Evolutionary conservation across 1,139 yeast species (phyloP), one percentile per base, ranked within the genome.

Genomic region (Blastobotrys serpentis): DNA sequence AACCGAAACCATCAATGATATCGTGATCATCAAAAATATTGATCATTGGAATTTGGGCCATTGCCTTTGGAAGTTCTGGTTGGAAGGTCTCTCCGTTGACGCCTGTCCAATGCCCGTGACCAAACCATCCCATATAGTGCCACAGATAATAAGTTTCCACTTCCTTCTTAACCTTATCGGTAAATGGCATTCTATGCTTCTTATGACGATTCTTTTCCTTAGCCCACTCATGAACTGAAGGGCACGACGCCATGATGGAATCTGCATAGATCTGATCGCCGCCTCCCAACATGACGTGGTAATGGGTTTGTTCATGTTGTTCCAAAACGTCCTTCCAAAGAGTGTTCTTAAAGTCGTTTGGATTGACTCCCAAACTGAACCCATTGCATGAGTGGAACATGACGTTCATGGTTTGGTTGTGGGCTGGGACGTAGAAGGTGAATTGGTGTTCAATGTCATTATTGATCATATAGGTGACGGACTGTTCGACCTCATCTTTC

Each of bases 191-290:
- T 2, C 59, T 59, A 19, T 65, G 60, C 58, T 81, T 82, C 55
- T 72, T 73, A 56, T 72, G 52, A 34, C 77, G 71, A 55, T 76
- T 77, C 40, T 70, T 72, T 53, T 77, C 80, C 26, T 70, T 63
- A 39, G 81, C 67, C 97, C 97, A 90, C 37, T 78, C 66, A 52
- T 75, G 69, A 57, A 61, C 56, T 21, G 56, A 53, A 4, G 84
- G 79, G 38, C 80, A 74, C 32, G 77, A 59, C 22, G 57, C 60
- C 63, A 84, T 86, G 57, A 92, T 81, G 2, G 89, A 75, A 67
- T 92, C 98, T 50, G 90, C 82, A 66, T 92, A 92, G 47, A 92
- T 77, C 69, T 92, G 98, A 66, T 92, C 98, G 29, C 98, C 98
- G 44, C 98, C 98, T 17, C 98, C 98, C 38, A 90, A 73, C 95